Base-by-base conservation (phyloP, 805 yeast genomes). In the Hanseniaspora valbyensis region DNA sequence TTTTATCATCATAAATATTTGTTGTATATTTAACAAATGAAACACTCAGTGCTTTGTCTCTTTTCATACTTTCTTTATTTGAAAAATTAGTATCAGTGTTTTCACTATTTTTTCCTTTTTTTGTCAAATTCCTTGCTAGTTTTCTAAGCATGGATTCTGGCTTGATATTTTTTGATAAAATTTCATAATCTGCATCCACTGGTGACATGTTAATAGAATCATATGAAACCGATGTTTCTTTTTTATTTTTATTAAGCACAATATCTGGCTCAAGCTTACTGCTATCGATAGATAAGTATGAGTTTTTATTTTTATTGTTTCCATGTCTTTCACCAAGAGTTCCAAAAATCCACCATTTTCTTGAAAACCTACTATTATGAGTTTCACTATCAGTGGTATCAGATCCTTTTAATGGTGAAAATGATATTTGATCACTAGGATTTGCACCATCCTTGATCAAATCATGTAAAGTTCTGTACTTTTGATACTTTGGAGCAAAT, bases 311-410 rank as follows among this genome's bases (percentile, higher is more conserved):
- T 14, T 4, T 7, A 30, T 33, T 42, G 14, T 42, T 26, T 13
- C 16, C 14, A n/a, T 32, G 32, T 16, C 39, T 22, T 33, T 33
- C 46, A 22, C 46, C 46, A n/a, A 42, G 32, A n/a, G 38, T 42
- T 7, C 46, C 46, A 33, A 42, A 42, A 12, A 42, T 42, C 46
- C 46, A 42, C 46, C 46, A 42, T 32, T 33, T 42, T 16, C 16
- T 42, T 18, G 26, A 29, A 3, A 22, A 14, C 16, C 28, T 41
- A 3, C 5, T 8, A 7, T 26, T 13, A 13, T 3, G 14, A 5
- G 14, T 14, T 25, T 14, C 28, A 21, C 36, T 29, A 9, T 10
- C 10, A 14, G 26, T 19, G 7, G 34, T 42, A 16, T 42, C 46
- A 14, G 46, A 42, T 8, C 46, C 46, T 25, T 42, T 42, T 24